A percentile compares a stretch with the other conserved stretches of the same genome.
Evolutionary conservation across 257 asterid genomes (phyloP).

Genomic region (Eustoma russellianum): DNA sequence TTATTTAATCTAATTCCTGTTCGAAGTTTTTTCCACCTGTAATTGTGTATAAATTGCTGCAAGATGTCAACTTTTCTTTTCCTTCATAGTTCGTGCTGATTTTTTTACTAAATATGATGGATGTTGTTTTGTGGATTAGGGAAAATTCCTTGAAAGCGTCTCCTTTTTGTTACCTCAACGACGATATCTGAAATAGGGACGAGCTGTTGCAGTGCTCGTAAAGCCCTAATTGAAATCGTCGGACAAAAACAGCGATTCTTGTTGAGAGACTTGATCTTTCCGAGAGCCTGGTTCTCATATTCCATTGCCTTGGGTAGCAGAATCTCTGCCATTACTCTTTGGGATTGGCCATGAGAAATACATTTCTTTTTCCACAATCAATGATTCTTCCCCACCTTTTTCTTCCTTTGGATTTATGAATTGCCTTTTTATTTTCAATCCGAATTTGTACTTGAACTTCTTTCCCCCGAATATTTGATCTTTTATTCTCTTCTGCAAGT

Average conservation of each 20-base stretch:
- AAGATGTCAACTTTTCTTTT: not conserved
- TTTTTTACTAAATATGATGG: no score
- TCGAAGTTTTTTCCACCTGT: no score
- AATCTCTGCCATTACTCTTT: slow-evolving; percentile 43
- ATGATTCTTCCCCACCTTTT: not conserved
- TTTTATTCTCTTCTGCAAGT: no score
- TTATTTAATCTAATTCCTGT: no score
- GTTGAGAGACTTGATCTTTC: slow-evolving; percentile 11
- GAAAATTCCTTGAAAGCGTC: no score
- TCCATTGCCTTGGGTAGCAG: slow-evolving; percentile 65
- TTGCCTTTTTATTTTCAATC: no score
- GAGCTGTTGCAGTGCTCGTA: slow-evolving; percentile 10
- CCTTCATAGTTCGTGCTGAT: no score
- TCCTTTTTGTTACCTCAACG: not conserved
- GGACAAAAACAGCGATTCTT: slow-evolving; percentile 8
- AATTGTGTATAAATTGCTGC: no score
- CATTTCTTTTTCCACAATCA: slow-evolving; percentile 3
- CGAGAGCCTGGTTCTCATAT: slow-evolving; percentile 45
- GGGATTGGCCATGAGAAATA: slow-evolving; percentile 72
- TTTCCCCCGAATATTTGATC: no score
- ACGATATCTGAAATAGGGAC: slow-evolving; percentile 16
- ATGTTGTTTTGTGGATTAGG: no score
- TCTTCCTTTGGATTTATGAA: no score
- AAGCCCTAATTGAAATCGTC: slow-evolving; percentile 15
- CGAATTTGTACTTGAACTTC: no score